phyloP scores from a whole-genome alignment of 768 basidiomycete species.

The Hygrophoropsis aurantiaca region DNA sequence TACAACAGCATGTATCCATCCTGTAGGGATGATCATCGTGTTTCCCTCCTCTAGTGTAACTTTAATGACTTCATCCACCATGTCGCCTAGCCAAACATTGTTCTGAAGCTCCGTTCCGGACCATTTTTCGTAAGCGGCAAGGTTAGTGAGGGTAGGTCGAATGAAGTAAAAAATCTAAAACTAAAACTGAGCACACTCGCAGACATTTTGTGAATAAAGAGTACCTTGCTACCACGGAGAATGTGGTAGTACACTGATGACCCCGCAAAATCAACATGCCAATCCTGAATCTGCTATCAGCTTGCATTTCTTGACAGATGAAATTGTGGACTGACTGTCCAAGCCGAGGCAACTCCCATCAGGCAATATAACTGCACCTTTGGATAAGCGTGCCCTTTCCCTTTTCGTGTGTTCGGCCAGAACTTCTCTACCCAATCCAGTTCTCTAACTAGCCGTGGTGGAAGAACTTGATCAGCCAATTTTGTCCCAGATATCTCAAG shows the following conservation, averaged over 20 bases:
- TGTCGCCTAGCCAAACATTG: slow-evolving; percentile 87
- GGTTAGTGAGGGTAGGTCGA: slow-evolving; percentile 79
- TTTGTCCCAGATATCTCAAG: slow-evolving; percentile 88
- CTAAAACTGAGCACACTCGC: neutral
- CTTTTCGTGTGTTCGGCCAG: slow-evolving; percentile 82
- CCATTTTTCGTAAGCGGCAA: slow-evolving; percentile 91
- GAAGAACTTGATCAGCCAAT: slow-evolving; percentile 74
- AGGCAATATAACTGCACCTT: slow-evolving; percentile 96
- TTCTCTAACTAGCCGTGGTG: slow-evolving; percentile 82
- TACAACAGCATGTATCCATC: slow-evolving; percentile 98
- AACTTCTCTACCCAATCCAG: slow-evolving; percentile 97
- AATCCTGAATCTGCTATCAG: slow-evolving; percentile 59
- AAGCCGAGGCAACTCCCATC: slow-evolving; percentile 91
- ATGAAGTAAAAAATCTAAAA: slow-evolving; percentile 93
- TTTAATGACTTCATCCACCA: slow-evolving; percentile 89
- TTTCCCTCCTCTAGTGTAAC: slow-evolving; percentile 76
- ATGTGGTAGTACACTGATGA: slow-evolving; percentile 98
- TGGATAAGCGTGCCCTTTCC: slow-evolving; percentile 74
- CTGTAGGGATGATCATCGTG: slow-evolving; percentile 93
- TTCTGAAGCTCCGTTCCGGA: slow-evolving; percentile 90
- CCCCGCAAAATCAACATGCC: slow-evolving; percentile 98
- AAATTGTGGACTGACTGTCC: slow-evolving; percentile 70
- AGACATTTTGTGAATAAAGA: slow-evolving; percentile 9
- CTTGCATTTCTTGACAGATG: neutral
- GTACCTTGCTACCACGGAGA: slow-evolving; percentile 78